Evolutionary conservation across 2,329 filamentous ascomycete species (phyloP), one percentile per base, ranked within the genome.

Genomic region (Eurotiales sp.): DNA sequence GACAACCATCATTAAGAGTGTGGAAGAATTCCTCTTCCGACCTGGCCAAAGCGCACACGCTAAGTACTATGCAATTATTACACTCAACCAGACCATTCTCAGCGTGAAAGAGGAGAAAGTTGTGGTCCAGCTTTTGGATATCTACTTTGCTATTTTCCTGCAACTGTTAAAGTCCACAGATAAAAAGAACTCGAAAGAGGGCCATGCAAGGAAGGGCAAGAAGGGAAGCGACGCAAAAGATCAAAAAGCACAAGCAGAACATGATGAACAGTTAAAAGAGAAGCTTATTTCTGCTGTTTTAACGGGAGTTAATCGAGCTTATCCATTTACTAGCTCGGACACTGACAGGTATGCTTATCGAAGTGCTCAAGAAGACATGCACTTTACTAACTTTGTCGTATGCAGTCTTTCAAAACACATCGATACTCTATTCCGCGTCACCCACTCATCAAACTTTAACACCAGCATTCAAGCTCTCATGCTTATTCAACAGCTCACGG

Each of bases 401-500:
- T 52, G 37, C 57, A 87, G 84, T 21, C 82, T 97, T 58, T 88
- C 95, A 63, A 84, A 86, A 53, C 92, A 99, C 64, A 82, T 99
- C 52, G 87, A 97, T 65, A 96, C 92, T 3, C 80, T 99, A 22
- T 99, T 96, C 79, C 86, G 84, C 61, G 93, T 99, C 62, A 95
- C 93, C 0, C 93, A 99, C 71, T 97, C 92, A 1, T 90, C 92
- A 51, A 99, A 99, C 70, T 97, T 99, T 80, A 99, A 97, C 73
- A 99, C 93, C 1, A 93, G 90, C 65, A 89, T 99, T 32, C 93
- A 99, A 71, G 92, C 93, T 29, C 80, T 99, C 58, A 87, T 96
- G 73, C 77, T 99, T 43, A 95, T 99, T 58, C 93, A 97, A 67
- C 93, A 97, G 68, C 81, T 99, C 23, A 88, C 90, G 0, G 78